Percentiles rank a stretch among this genome's conserved stretches.
phyloP scores from a whole-genome alignment of 75 land plant genomes.

The Cryptomeria japonica region DNA sequence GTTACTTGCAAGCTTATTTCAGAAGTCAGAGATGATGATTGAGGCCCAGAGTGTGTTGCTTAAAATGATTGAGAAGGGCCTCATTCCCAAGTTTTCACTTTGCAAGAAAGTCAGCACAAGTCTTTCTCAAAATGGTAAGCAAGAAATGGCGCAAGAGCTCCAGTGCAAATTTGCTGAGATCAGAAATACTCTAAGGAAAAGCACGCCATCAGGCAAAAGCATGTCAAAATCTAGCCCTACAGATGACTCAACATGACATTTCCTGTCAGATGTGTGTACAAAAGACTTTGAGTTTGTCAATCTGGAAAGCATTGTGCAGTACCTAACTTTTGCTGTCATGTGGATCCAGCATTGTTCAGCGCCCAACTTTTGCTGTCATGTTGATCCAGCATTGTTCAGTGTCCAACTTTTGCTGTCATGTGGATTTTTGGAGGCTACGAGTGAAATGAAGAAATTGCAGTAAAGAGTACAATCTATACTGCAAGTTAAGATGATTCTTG shows the following conservation, averaged over 20 bases:
- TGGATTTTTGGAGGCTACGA: not conserved
- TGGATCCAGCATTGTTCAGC: too few species aligned
- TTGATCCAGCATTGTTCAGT: too few species aligned
- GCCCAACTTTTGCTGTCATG: too few species aligned
- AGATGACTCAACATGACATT: not conserved
- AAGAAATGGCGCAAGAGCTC: slow-evolving; percentile 26
- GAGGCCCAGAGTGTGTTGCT: slow-evolving; percentile 23
- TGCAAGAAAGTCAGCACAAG: slow-evolving; percentile 23
- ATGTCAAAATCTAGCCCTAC: not conserved
- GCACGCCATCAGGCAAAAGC: not conserved
- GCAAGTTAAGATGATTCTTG: not conserved
- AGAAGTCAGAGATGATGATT: slow-evolving; percentile 16
- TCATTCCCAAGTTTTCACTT: slow-evolving; percentile 35
- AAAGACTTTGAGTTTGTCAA: not conserved
- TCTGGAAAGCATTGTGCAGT: not conserved
- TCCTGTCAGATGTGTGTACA: not conserved
- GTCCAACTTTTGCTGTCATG: not conserved
- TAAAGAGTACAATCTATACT: not conserved
- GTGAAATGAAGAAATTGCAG: not conserved
- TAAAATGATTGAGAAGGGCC: slow-evolving; percentile 48
- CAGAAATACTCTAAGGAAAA: not conserved
- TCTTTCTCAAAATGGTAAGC: slow-evolving; percentile 17
- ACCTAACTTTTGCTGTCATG: too few species aligned
- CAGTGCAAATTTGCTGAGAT: slow-evolving; percentile 13
- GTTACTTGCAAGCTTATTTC: slow-evolving; percentile 34